Evolutionary conservation across 2,329 filamentous ascomycete species (phyloP), one percentile per base, ranked within the genome.

Genomic region (Verticillium nubilum): DNA sequence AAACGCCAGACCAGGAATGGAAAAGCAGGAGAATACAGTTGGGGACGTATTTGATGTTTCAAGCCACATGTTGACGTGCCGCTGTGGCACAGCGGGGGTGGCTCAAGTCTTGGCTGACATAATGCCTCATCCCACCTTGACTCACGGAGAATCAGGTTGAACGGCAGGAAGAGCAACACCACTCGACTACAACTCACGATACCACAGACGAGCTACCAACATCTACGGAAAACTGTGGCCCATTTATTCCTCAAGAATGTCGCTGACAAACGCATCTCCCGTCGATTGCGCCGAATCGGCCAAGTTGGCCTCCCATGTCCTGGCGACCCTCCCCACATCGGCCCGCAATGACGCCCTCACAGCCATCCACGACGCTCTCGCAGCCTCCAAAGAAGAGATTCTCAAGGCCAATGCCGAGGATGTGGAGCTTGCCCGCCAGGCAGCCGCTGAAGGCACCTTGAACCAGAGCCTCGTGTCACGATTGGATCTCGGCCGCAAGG

Each of bases 331-430:
- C 55, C 84, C 92, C 3, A 85, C 86, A 42, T 76, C 82, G 47
- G 88, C 88, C 26, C 89, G 95, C 69, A 97, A 98, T 77, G 85
- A 88, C 60, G 94, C 95, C 54, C 80, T 99, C 63, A 90, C 89
- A 54, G 85, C 88, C 28, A 91, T 99, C 62, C 88, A 98, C 76
- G 76, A 83, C 65, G 91, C 88, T n/a, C 84, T 99, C 58, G 73
- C 81, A 12, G 79, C 80, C 7, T 84, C 88, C 56, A 90, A 86
- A 72, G 83, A 90, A 60, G 80, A 85, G 15, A 96, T 99, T 64
- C 82, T 99, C 56, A 86, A 87, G 50, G 95, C 95, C 62, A 99
- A 99, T 77, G 87, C 87, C 28, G 83, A 83, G 62, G 95, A 99
- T 73, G 82, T 99, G 58, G 86, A 87, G 58, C 78, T 83, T 53